A percentile compares a stretch with the other conserved stretches of the same genome.
Evolutionary conservation across 805 yeast genomes (phyloP).

Genomic region (Kuraishia cidri): DNA sequence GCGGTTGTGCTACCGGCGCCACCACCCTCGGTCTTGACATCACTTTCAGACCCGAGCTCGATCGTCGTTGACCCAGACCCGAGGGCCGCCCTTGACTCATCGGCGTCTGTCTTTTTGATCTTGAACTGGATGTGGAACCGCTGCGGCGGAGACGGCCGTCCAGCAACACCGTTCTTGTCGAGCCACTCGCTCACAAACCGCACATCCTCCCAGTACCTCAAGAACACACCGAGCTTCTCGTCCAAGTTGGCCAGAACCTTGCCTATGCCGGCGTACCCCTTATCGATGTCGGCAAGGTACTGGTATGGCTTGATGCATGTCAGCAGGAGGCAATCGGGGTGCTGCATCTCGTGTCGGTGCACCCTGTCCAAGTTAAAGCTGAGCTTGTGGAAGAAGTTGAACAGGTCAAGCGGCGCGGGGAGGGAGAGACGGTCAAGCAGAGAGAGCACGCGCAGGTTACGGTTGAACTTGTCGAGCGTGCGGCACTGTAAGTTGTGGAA

Average conservation of each 20-base stretch:
- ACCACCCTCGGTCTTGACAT: too few relatives aligned
- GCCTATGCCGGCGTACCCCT: conserved; percentile 17
- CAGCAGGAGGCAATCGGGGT: too few relatives aligned
- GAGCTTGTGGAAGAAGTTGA: conserved; percentile 18
- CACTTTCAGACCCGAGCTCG: too few relatives aligned
- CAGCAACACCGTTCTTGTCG: not conserved
- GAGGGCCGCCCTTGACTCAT: not conserved
- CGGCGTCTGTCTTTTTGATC: conserved; percentile 6
- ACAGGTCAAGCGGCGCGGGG: conserved; percentile 19
- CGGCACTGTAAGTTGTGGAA: conserved; percentile 14
- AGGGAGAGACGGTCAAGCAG: conserved; percentile 20
- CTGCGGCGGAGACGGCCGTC: too few relatives aligned
- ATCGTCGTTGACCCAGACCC: too few relatives aligned
- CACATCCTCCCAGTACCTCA: conserved; percentile 22
- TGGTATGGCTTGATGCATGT: not conserved
- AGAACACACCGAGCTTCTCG: conserved; percentile 20
- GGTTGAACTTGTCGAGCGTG: conserved; percentile 22
- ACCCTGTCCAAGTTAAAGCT: conserved; percentile 14
- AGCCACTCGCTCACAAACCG: conserved; percentile 12
- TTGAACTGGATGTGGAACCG: conserved; percentile 18
- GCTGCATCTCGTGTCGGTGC: conserved; percentile 8
- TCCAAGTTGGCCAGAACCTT: conserved; percentile 14
- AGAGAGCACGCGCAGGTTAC: conserved; percentile 19
- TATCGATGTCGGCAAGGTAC: conserved; percentile 7
- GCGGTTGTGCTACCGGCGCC: not conserved